phyloP scores from a whole-genome alignment of 192 early-diverging fungal species.

The Gaertneriomyces semiglobifer region DNA sequence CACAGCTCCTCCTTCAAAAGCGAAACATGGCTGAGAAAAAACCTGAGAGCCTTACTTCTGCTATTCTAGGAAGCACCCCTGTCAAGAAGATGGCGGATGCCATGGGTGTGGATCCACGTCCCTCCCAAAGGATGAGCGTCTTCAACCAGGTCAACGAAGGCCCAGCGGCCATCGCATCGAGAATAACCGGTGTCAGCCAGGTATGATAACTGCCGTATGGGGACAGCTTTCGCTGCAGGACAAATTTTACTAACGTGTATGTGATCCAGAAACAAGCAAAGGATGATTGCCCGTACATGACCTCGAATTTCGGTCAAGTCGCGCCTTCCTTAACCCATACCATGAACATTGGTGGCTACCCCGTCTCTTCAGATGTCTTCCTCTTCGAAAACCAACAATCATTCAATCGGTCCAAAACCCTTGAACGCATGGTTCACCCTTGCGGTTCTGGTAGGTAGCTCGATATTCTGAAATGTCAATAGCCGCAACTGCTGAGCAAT shows the following conservation, averaged over 20 bases:
- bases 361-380: conserved; percentile 6
- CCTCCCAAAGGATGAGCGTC: not conserved
- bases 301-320: not conserved
- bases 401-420: conserved; percentile 11
- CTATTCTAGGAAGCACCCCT: not conserved
- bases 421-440: conserved; percentile 10
- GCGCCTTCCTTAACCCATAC: not conserved
- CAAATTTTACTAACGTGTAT: not conserved
- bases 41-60: not conserved
- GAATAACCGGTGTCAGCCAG: not conserved
- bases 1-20: too few relatives aligned
- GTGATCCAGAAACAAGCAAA: not conserved
- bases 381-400: conserved; percentile 6
- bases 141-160: conserved; percentile 12
- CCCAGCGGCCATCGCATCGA: not conserved
- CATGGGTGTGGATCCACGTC: conserved; percentile 10
- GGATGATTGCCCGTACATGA: conserved; percentile 12
- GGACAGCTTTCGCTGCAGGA: not conserved
- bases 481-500: too few relatives aligned
- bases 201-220: not conserved
- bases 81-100: conserved; percentile 7
- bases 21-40: too few relatives aligned
- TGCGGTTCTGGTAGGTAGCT: not conserved
- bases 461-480: too few relatives aligned
- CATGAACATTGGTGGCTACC: conserved; percentile 9